A percentile compares a stretch with the other conserved stretches of the same genome.
Evolutionary conservation across 257 asterid species (phyloP).

Genomic region (Primulina huaijiensis): DNA sequence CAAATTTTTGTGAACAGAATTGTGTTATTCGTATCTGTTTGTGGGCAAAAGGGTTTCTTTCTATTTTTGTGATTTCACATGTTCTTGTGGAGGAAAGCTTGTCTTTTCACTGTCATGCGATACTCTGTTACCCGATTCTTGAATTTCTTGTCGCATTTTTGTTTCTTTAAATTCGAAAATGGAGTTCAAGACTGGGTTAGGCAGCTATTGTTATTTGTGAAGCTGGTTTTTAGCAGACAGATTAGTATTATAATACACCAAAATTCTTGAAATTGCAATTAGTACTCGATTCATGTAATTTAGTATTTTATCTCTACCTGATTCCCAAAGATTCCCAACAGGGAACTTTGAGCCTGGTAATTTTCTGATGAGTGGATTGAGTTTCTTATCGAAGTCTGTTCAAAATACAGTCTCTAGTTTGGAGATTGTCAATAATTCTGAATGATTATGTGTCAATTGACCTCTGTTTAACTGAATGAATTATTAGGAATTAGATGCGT

Average conservation of each 20-base stretch:
- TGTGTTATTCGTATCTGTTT: neutral
- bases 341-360: neutral
- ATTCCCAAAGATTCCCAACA: too few species aligned
- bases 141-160: neutral
- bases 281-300: too few species aligned
- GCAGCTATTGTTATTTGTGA: neutral
- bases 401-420: neutral
- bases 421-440: neutral
- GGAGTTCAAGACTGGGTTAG: neutral
- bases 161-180: neutral
- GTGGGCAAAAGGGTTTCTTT: neutral
- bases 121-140: neutral
- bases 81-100: neutral
- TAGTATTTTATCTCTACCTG: too few species aligned
- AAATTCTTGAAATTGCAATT: neutral
- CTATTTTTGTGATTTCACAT: neutral
- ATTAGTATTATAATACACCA: neutral
- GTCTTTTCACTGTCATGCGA: too few species aligned
- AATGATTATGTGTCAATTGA: too few species aligned
- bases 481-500: slow-evolving; percentile 49
- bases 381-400: neutral
- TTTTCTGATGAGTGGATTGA: too few species aligned
- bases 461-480: neutral
- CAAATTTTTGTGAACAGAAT: neutral
- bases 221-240: neutral